Evolutionary conservation across 345 rosid genomes (phyloP).

Genomic region (Mallotus nudiflorus): DNA sequence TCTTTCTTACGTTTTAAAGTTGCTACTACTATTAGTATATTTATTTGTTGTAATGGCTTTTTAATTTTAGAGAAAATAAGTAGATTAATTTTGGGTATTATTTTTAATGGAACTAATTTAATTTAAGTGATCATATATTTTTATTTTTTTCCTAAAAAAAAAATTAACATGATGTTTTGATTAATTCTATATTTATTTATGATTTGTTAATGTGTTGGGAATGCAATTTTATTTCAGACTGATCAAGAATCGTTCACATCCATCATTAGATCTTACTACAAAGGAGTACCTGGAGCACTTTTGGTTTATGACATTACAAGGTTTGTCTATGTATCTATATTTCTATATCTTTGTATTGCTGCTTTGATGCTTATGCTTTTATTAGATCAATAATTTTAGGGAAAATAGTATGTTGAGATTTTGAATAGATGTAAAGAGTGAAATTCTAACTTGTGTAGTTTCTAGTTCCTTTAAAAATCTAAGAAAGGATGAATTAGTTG

Average conservation of each 20-base stretch:
- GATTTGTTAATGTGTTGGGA: too few species aligned
- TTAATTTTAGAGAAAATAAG: too few species aligned
- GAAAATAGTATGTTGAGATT: background rate
- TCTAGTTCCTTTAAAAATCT: background rate
- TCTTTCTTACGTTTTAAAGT: background rate
- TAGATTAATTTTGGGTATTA: too few species aligned
- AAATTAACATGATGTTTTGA: too few species aligned
- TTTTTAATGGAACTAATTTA: too few species aligned
- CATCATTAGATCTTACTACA: constrained; percentile 22
- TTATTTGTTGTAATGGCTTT: too few species aligned
- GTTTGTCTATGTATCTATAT: background rate
- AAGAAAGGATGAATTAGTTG: background rate
- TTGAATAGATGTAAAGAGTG: background rate
- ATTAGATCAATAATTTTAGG: too few species aligned
- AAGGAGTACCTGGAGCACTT: constrained; percentile 28
- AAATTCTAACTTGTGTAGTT: background rate
- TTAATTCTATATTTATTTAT: too few species aligned
- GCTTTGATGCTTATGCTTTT: too few species aligned
- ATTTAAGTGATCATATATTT: too few species aligned
- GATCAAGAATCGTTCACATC: constrained; percentile 25
- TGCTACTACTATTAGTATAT: background rate
- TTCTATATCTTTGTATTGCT: background rate
- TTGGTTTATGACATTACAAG: constrained; percentile 31
- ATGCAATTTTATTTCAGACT: constrained; percentile 10
- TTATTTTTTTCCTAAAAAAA: too few species aligned